These are phyloP conservation scores for Penicillium ucsense DNA, from an alignment of 495 filamentous ascomycete genomes.

Conservation along the genomic window DNA sequence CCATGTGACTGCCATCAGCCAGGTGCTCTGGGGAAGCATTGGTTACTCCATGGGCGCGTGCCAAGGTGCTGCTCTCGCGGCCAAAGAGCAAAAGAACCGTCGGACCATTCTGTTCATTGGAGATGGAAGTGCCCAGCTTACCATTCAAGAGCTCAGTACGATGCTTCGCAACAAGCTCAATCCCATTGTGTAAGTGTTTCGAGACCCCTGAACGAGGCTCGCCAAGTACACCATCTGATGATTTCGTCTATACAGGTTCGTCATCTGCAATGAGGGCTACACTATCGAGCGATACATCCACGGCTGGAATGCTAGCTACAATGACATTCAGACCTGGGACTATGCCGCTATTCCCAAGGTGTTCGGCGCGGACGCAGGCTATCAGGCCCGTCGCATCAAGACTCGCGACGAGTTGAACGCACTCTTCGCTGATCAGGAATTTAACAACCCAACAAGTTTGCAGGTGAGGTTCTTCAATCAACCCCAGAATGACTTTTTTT, in stretches of 20 bases:
- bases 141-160: slow-evolving; percentile 76
- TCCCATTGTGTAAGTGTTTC: slow-evolving; percentile 58
- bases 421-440: slow-evolving; percentile 58
- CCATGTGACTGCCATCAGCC: slow-evolving; percentile 64
- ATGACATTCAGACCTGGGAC: slow-evolving; percentile 70
- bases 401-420: slow-evolving; percentile 59
- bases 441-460: slow-evolving; percentile 39
- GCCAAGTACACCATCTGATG: background rate
- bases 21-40: slow-evolving; percentile 86
- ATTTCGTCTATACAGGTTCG: slow-evolving; percentile 37
- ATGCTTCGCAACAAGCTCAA: slow-evolving; percentile 71
- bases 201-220: background rate
- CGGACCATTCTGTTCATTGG: slow-evolving; percentile 79
- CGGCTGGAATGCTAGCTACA: slow-evolving; percentile 64
- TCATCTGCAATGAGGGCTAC: slow-evolving; percentile 48
- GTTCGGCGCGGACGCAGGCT: slow-evolving; percentile 55
- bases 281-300: slow-evolving; percentile 49
- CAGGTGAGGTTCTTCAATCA: slow-evolving; percentile 23
- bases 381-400: slow-evolving; percentile 58
- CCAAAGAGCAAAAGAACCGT: slow-evolving; percentile 49
- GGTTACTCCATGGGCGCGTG: slow-evolving; percentile 72
- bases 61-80: slow-evolving; percentile 65
- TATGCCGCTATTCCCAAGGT: slow-evolving; percentile 55
- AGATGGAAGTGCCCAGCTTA: slow-evolving; percentile 80
- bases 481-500: too few species aligned